phyloP scores from a whole-genome alignment of 768 basidiomycete species.

The Podaxis mareebaensis region DNA sequence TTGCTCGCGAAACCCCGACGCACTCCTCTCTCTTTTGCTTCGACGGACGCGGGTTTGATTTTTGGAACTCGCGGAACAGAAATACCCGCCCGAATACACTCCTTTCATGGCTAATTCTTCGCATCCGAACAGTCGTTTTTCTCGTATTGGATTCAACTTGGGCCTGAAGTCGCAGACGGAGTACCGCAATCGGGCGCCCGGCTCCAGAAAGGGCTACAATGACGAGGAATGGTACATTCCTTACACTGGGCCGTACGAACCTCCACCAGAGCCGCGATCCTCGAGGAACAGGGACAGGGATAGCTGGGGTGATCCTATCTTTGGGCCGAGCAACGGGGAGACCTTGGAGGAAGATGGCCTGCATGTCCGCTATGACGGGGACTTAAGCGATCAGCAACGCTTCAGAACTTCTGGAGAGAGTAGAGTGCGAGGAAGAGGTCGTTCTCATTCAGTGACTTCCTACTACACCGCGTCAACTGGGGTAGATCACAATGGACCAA shows the following conservation, averaged over 20 bases:
- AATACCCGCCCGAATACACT: not conserved
- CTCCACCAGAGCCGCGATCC: slow-evolving; percentile 14
- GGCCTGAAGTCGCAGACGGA: slow-evolving; percentile 10
- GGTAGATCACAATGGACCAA: slow-evolving; percentile 36
- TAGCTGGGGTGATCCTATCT: slow-evolving; percentile 23
- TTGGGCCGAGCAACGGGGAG: slow-evolving; percentile 4
- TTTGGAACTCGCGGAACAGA: not conserved
- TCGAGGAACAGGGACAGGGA: slow-evolving; percentile 17
- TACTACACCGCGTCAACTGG: slow-evolving; percentile 41
- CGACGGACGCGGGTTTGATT: not conserved
- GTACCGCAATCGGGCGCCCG: not conserved
- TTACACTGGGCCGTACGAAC: slow-evolving; percentile 21
- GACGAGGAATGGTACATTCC: slow-evolving; percentile 23
- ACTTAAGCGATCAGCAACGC: not conserved
- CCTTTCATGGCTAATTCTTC: slow-evolving; percentile 5
- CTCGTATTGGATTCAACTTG: slow-evolving; percentile 9
- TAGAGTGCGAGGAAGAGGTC: slow-evolving; percentile 27
- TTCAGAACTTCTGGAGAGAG: slow-evolving; percentile 6
- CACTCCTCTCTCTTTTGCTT: not conserved
- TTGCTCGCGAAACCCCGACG: not conserved
- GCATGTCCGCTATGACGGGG: not conserved
- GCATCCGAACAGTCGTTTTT: slow-evolving; percentile 3
- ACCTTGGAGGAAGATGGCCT: not conserved
- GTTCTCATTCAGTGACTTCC: slow-evolving; percentile 45
- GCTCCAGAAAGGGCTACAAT: not conserved